A percentile compares a stretch with the other conserved stretches of the same genome.
Conservation (phyloP, 805 yeast genomes). For the Nakazawaea molendinolei region DNA sequence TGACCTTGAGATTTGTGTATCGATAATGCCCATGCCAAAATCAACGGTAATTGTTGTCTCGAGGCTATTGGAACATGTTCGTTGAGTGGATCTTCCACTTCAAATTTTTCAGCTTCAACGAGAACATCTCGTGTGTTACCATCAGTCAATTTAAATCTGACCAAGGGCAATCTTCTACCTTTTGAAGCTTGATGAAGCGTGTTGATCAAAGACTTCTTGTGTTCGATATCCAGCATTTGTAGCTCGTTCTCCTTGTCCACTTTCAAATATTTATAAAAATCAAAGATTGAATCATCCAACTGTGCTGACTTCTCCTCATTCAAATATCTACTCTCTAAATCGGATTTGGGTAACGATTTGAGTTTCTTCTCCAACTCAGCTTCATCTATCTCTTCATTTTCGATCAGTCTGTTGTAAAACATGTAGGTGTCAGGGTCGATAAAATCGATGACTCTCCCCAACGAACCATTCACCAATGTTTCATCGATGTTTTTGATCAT, state of each 20-base stretch:
- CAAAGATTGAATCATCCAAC: conserved; percentile 43
- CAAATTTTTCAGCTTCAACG: conserved; percentile 80
- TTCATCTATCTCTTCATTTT: conserved; percentile 16
- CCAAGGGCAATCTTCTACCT: conserved; percentile 60
- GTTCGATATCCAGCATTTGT: conserved; percentile 27
- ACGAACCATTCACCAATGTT: conserved; percentile 67
- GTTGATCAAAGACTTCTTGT: conserved; percentile 41
- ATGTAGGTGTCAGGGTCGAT: conserved; percentile 43
- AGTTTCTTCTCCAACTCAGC: background rate
- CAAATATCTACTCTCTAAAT: conserved; percentile 5
- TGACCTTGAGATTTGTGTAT: conserved; percentile 97
- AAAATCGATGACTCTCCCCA: conserved; percentile 52
- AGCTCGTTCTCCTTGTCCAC: conserved; percentile 2
- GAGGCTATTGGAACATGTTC: conserved; percentile 66
- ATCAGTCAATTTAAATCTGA: conserved; percentile 66
- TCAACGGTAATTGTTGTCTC: conserved; percentile 76
- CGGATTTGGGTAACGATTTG: too few species aligned
- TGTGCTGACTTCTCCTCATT: conserved; percentile 17
- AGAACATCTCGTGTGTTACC: conserved; percentile 69
- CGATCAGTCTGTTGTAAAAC: conserved; percentile 25
- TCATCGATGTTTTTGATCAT: conserved; percentile 71
- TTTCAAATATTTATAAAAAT: conserved; percentile 29
- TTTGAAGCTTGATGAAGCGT: conserved; percentile 37
- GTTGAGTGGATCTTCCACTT: conserved; percentile 47
- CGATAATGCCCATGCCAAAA: conserved; percentile 94